phyloP scores from a whole-genome alignment of 257 asterid species.

The Handroanthus guayacan region DNA sequence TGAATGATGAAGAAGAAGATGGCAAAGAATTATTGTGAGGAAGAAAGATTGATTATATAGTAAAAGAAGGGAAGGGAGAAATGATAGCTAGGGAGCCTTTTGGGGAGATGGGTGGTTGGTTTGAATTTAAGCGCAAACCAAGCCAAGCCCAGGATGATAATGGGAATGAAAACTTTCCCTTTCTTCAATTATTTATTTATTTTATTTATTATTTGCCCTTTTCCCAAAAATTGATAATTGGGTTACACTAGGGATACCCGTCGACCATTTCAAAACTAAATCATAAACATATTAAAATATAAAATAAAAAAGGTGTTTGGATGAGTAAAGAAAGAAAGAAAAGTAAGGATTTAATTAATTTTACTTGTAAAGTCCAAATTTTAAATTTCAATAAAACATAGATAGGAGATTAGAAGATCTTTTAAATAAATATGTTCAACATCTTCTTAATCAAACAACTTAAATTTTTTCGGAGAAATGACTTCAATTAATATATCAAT shows the following conservation, averaged over 20 bases:
- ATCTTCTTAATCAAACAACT: too few relatives aligned
- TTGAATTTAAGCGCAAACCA: conserved; percentile 42
- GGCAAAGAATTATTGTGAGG: conserved; percentile 28
- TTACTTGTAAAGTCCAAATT: too few relatives aligned
- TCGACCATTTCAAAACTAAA: background rate
- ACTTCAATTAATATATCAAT: too few relatives aligned
- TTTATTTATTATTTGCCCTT: background rate
- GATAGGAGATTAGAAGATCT: too few relatives aligned
- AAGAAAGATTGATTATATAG: conserved; percentile 31
- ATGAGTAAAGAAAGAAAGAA: too few relatives aligned
- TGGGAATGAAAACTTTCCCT: background rate
- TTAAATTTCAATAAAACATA: too few relatives aligned
- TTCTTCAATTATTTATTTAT: too few relatives aligned
- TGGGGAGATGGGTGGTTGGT: conserved; percentile 35
- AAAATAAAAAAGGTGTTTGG: too few relatives aligned
- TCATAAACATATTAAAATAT: too few relatives aligned
- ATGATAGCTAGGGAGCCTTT: conserved; percentile 24
- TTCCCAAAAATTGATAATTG: background rate
- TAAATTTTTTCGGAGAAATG: too few relatives aligned
- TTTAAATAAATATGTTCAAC: too few relatives aligned
- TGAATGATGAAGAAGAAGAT: conserved; percentile 37
- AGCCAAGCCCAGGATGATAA: conserved; percentile 43
- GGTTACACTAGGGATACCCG: background rate
- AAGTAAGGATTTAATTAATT: too few relatives aligned
- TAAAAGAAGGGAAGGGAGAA: conserved; percentile 26